Base-by-base conservation (phyloP, 1,139 yeast species). In the Suhomyces yuchorum region DNA sequence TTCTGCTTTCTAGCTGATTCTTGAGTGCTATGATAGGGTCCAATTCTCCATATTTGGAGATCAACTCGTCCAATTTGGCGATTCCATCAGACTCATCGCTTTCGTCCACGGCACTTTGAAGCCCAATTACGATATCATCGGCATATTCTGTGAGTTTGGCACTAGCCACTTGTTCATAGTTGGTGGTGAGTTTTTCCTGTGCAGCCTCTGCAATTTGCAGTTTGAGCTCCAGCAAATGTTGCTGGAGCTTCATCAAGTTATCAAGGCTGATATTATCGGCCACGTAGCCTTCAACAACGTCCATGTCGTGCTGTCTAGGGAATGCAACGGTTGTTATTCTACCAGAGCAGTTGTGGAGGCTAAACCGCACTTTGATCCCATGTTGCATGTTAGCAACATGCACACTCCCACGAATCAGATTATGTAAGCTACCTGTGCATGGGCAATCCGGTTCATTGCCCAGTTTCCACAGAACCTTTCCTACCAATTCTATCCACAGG, bases 211-310 rank as follows among this genome's bases (percentile, higher is more conserved):
- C 54, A 14, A 61, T 53, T 19, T 51, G 45, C 4, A 37, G 32
- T 30, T 58, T 56, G 19, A 50, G 40, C 4, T 49, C 48, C 39
- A 59, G 22, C 34, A 38, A 26, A 18, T 26, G 32, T 24, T 24
- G n/a, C 24, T 26, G 34, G 34, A 28, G 42, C 5, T 36, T 48
- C 8, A 51, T 56, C 47, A 72, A 57, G 51, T 71, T 76, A 11
- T 53, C 60, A 9, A 70, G 37, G 2, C 66, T 56, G 9, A 68
- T 55, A 46, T 69, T 60, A 45, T 58, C 59, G 15, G 59, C 55
- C 53, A 72, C 70, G 39, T 72, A 57, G 51, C 57, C 62, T 36
- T 67, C 68, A 62, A 65, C 58, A 35, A 40, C 40, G 12, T 12
- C 40, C 20, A 18, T 20, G 24, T 14, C 9, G 36, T 15, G 42